Percentiles rank a stretch among this genome's conserved stretches.
Evolutionary conservation across 495 filamentous ascomycete genomes (phyloP).

Genomic region (Aspergillus bertholletiae): DNA sequence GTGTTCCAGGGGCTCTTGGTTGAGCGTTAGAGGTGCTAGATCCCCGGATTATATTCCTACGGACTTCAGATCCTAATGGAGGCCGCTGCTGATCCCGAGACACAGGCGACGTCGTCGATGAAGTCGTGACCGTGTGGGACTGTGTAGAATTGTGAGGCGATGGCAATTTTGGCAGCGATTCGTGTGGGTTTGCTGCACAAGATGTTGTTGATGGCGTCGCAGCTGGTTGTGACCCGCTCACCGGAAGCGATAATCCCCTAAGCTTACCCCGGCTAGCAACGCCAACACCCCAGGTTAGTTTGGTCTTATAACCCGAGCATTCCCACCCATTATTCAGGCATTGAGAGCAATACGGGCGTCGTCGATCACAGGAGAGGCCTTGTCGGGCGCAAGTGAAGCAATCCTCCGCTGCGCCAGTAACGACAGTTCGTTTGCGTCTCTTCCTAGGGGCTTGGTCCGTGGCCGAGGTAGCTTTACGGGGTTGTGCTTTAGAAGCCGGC

Average conservation of each 20-base stretch:
- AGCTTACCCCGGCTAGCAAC: constrained; percentile 96
- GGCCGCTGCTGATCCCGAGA: constrained; percentile 5
- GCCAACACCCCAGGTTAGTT: constrained; percentile 95
- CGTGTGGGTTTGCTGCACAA: not conserved
- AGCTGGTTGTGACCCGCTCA: constrained; percentile 44
- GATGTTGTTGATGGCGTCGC: constrained; percentile 11
- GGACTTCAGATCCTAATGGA: constrained; percentile 8
- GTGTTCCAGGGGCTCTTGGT: not conserved
- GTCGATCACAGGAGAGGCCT: constrained; percentile 81
- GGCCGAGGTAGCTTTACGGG: constrained; percentile 21
- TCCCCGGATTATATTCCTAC: not conserved
- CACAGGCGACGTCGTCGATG: not conserved
- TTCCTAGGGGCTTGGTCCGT: constrained; percentile 54
- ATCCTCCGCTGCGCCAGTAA: constrained; percentile 88
- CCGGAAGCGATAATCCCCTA: constrained; percentile 79
- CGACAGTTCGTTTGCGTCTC: constrained; percentile 81
- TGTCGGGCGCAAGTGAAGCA: constrained; percentile 91
- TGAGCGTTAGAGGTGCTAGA: not conserved
- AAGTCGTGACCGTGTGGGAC: not conserved
- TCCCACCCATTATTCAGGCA: constrained; percentile 89
- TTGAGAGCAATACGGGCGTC: constrained; percentile 91
- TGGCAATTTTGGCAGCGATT: not conserved
- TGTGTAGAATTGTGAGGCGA: not conserved
- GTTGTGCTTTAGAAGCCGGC: constrained; percentile 23
- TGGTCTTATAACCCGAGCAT: constrained; percentile 96